These are phyloP conservation scores for Chenopodium suecicum DNA, from an alignment of 148 eudicot species.

Conservation along the genomic window DNA sequence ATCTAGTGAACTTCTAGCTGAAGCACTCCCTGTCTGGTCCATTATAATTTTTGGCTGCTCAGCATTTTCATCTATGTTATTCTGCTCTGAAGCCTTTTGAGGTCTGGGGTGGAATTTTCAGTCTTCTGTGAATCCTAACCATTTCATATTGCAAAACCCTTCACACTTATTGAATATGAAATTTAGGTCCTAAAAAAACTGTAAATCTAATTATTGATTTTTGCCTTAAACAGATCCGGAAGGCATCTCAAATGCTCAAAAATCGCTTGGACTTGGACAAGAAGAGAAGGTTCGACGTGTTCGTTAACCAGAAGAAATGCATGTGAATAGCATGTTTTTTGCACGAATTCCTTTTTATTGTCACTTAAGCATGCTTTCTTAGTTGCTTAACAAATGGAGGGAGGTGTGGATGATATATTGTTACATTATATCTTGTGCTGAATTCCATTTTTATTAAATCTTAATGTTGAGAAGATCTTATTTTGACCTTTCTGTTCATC, in stretches of 20 bases:
- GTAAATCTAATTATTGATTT: not conserved
- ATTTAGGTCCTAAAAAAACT: not conserved
- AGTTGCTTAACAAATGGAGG: not conserved
- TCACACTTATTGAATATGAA: not conserved
- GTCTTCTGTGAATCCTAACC: not conserved
- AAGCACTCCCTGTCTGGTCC: not conserved
- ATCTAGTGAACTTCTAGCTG: not conserved
- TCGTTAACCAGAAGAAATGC: constrained; percentile 25
- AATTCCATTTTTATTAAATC: constrained; percentile 7
- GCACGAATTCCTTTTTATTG: not conserved
- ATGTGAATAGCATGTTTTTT: constrained; percentile 3
- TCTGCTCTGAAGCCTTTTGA: not conserved
- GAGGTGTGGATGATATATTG: not conserved
- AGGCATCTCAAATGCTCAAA: constrained; percentile 89
- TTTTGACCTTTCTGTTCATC: too few relatives aligned
- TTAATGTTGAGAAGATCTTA: not conserved
- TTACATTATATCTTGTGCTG: not conserved
- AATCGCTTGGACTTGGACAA: constrained; percentile 85
- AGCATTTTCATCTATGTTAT: not conserved
- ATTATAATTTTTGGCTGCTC: not conserved
- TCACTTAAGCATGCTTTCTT: not conserved
- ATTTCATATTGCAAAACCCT: not conserved
- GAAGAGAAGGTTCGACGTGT: constrained; percentile 83
- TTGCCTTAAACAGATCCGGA: constrained; percentile 67
- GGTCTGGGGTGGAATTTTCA: not conserved